Percentiles rank a stretch among this genome's conserved stretches.
Evolutionary conservation across 2,329 filamentous ascomycete genomes (phyloP).

Genomic region (Ustulina deusta): DNA sequence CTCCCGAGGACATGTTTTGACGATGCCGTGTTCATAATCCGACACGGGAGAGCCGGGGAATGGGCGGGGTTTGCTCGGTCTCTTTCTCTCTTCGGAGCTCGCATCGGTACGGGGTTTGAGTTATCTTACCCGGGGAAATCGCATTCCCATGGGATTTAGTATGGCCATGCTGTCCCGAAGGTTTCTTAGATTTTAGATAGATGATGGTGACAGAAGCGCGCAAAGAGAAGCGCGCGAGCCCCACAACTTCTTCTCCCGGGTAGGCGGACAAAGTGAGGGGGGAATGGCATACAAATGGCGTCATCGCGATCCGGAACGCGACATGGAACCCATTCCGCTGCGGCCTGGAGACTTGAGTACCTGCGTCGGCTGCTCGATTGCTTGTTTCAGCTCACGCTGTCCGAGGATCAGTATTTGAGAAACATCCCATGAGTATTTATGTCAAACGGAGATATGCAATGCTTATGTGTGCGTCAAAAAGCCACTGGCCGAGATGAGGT

Average conservation of each 20-base stretch:
- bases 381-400: neutral
- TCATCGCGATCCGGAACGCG: neutral
- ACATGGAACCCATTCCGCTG: too few relatives aligned
- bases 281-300: too few relatives aligned
- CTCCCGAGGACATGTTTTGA: neutral
- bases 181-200: neutral
- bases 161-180: neutral
- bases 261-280: slow-evolving; percentile 14
- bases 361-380: neutral
- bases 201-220: neutral
- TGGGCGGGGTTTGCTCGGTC: slow-evolving; percentile 7
- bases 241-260: slow-evolving; percentile 5
- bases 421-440: neutral
- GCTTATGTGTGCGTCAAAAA: neutral
- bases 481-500: neutral
- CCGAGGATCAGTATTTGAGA: slow-evolving; percentile 7
- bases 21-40: neutral
- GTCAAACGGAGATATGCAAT: neutral
- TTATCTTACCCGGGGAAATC: neutral
- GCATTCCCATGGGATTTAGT: neutral
- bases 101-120: slow-evolving; percentile 2
- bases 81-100: neutral
- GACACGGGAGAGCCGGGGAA: neutral
- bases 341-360: too few relatives aligned
- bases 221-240: neutral